Percentiles rank a stretch among this genome's conserved stretches.
These are phyloP conservation scores for Remersonia thermophila DNA, from an alignment of 2,329 filamentous ascomycete species.

Conservation along the genomic window DNA sequence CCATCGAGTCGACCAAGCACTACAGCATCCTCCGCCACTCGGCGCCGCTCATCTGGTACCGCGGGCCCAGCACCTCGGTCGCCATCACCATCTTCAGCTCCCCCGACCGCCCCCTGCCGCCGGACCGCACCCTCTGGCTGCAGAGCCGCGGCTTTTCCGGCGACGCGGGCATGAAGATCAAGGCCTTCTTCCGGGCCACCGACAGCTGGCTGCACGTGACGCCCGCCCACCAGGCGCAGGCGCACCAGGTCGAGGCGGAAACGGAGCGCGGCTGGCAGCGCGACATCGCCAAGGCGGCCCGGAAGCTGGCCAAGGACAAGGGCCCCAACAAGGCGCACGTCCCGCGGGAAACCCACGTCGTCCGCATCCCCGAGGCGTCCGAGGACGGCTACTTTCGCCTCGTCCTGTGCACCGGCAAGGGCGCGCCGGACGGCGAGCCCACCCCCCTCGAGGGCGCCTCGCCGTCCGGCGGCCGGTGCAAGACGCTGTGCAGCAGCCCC, in stretches of 20 bases:
- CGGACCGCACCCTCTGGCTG: slow-evolving; percentile 50
- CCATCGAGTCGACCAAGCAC: slow-evolving; percentile 52
- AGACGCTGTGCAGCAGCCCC: slow-evolving; percentile 51
- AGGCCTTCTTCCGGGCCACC: slow-evolving; percentile 47
- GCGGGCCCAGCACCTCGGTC: slow-evolving; percentile 50
- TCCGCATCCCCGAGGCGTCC: slow-evolving; percentile 51
- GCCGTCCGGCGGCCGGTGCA: too few species aligned
- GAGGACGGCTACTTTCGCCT: slow-evolving; percentile 58
- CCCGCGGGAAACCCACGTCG: slow-evolving; percentile 49
- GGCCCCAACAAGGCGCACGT: slow-evolving; percentile 34
- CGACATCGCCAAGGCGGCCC: slow-evolving; percentile 51
- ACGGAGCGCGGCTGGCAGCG: slow-evolving; percentile 58
- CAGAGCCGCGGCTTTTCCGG: slow-evolving; percentile 58
- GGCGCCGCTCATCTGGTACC: slow-evolving; percentile 51
- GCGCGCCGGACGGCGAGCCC: slow-evolving; percentile 7
- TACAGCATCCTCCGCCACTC: slow-evolving; percentile 57
- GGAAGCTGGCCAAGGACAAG: slow-evolving; percentile 36
- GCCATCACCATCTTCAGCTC: slow-evolving; percentile 49
- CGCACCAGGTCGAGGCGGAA: slow-evolving; percentile 36
- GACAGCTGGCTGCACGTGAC: slow-evolving; percentile 58
- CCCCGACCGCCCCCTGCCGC: slow-evolving; percentile 40
- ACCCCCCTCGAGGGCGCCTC: too few species aligned
- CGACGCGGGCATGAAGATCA: slow-evolving; percentile 54
- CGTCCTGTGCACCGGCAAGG: slow-evolving; percentile 42
- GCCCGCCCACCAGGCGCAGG: slow-evolving; percentile 34